Conservation (phyloP, 140 eudicot species). For the Cichorium intybus region DNA sequence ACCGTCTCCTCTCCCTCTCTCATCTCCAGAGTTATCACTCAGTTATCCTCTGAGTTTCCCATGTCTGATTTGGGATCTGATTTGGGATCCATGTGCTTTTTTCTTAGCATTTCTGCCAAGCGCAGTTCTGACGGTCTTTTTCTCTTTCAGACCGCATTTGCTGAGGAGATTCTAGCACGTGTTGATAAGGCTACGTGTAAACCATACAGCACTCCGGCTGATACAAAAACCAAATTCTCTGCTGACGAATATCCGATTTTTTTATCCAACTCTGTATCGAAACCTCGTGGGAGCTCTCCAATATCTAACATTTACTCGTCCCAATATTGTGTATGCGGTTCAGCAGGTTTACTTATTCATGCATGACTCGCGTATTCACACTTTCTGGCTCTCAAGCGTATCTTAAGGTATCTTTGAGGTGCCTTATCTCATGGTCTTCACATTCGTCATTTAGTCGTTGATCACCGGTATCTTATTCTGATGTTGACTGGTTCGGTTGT, state of each 20-base stretch:
- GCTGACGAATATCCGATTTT: too few relatives aligned
- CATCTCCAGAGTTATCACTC: not conserved
- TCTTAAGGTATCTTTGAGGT: too few relatives aligned
- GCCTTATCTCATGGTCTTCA: too few relatives aligned
- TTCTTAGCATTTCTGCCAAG: not conserved
- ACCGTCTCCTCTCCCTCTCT: not conserved
- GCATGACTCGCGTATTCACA: not conserved
- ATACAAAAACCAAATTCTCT: too few relatives aligned
- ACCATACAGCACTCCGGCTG: too few relatives aligned
- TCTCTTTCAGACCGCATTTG: not conserved
- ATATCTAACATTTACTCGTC: not conserved
- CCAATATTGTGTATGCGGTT: not conserved
- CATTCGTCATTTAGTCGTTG: too few relatives aligned
- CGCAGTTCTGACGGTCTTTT: not conserved
- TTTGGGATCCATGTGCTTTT: not conserved
- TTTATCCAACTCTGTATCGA: not conserved
- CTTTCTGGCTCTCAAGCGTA: not conserved
- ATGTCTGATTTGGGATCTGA: not conserved
- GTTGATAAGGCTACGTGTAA: too few relatives aligned
- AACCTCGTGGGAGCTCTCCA: not conserved
- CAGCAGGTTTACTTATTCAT: not conserved
- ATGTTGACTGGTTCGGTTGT: too few relatives aligned
- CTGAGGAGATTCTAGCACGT: not conserved
- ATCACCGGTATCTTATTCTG: too few relatives aligned
- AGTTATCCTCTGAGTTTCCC: not conserved